Evolutionary conservation across 352 stramenopile genomes (phyloP), one percentile per base, ranked within the genome.

Genomic region (Phytopythium litorale): DNA sequence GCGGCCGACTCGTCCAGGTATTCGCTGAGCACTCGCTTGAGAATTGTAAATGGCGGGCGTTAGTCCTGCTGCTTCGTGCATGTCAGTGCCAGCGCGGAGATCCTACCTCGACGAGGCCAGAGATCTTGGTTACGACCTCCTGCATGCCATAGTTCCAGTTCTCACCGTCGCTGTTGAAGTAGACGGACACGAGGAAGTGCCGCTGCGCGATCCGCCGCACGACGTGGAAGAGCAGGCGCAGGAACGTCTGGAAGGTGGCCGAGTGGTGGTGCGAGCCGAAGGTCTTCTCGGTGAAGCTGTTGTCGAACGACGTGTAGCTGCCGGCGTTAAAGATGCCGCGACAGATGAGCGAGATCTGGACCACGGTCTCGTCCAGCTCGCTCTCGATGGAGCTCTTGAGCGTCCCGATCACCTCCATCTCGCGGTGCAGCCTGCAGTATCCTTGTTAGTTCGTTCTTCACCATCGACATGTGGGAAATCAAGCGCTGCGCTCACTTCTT

Each of bases 291-390:
- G 76, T 92, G 62, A 90, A 90, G 33, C 67, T 76, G 61, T 88
- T 89, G 51, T 84, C 78, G 55, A 90, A 89, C 4, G 84, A 91
- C n/a, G 79, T 92, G 56, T 78, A 85, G 60, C 79, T 90, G 60
- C 73, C 83, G 2, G 77, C 76, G 58, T 89, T 90, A 71, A 88
- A 92, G 50, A 91, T 87, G 11, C 72, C 73, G 11, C 81, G 70
- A 33, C 81, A 94, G 23, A 92, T 84, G 32, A 81, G 72, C 32
- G 83, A 87, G 46, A 94, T 79, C 38, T 87, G 65, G 25, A 71
- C 62, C 28, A 92, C 66, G 2, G 91, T 75, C 25, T 76, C 73
- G 60, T 85, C 67, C 33, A 94, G 65, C 25, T 92, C 83, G 55
- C 79, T 68, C 49, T 89, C 75, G 7, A 89, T 77, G 1, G 78